Base-by-base conservation (phyloP, 2,329 filamentous ascomycete genomes). In the Fusarium cyanostomum region DNA sequence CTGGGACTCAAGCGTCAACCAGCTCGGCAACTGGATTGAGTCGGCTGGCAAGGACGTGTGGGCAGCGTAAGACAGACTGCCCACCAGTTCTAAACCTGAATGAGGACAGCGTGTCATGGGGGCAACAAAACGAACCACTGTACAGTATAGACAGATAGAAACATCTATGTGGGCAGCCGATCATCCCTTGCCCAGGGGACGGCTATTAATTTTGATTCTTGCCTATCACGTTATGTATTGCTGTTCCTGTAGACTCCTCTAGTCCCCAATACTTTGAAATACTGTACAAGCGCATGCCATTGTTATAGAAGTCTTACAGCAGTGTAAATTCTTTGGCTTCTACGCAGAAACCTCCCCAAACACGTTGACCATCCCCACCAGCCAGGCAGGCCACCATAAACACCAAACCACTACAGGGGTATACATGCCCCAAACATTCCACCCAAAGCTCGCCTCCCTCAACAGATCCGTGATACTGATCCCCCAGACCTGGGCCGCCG, bases 21-120 rank as follows among this genome's bases (percentile, higher is more conserved):
- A 95, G 78, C 84, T 99, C 55, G 94, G 94, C 64, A 95, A 96
- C 81, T 98, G 94, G 93, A 97, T 98, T 73, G 94, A 98, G 82
- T 86, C 88, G 18, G 91, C 92, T 30, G 94, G 94, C 9, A 92
- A 96, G 81, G 94, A 97, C 78, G 93, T 98, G 35, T 98, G 94
- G 94, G 94, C 94, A 62, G 91, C 92, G 66, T 94, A 82, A 78
- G 50, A 12, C 16, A 60, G 35, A 31, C 8, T 51, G 45, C 34
- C 33, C 12, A 26, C 24, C 43, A 42, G 21, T 35, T 8, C 21
- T 26, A 49, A 37, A 53, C 42, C n/a, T 16, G 30, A 41, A 44
- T 34, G 37, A 27, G 37, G 46, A 41, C 12, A 52, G 45, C 21
- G 50, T 58, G 51, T 35, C 33, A 51, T 43, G 48, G 39, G 49